Percentiles rank a stretch among this genome's conserved stretches.
Conservation (phyloP, 768 basidiomycete genomes). For the Rhodotorula taiwanensis region DNA sequence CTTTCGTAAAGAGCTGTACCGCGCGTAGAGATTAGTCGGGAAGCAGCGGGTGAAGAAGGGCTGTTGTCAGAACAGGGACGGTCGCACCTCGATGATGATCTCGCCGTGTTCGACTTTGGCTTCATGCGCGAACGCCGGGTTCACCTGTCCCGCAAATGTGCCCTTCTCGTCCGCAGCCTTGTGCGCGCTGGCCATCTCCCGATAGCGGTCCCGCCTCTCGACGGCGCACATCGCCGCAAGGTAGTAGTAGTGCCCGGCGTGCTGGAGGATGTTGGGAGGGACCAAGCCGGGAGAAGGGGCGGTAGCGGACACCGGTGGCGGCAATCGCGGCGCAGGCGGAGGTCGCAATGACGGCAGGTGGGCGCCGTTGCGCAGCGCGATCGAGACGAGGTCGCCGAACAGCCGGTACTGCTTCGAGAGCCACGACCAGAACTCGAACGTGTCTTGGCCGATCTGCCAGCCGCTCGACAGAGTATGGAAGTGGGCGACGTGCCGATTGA, state of each 20-base stretch:
- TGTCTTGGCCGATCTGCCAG: conserved; percentile 95
- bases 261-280: conserved; percentile 74
- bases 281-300: conserved; percentile 51
- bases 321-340: conserved; percentile 23
- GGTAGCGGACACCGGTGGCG: background rate
- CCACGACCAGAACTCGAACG: conserved; percentile 98
- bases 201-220: conserved; percentile 61
- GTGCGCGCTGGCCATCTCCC: conserved; percentile 52
- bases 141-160: conserved; percentile 24
- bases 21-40: too few species aligned
- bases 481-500: conserved; percentile 73
- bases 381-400: conserved; percentile 82
- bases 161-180: conserved; percentile 17
- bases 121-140: conserved; percentile 79
- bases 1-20: conserved; percentile 75
- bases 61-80: too few species aligned
- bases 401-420: conserved; percentile 86
- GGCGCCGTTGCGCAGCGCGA: conserved; percentile 51
- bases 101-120: conserved; percentile 83
- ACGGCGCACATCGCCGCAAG: conserved; percentile 82
- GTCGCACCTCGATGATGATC: conserved; percentile 68
- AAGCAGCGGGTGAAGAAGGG: too few species aligned
- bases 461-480: conserved; percentile 73
- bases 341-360: conserved; percentile 39
- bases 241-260: conserved; percentile 88